Base-by-base conservation (phyloP, 2,329 filamentous ascomycete species). In the Gremmenia infestans region DNA sequence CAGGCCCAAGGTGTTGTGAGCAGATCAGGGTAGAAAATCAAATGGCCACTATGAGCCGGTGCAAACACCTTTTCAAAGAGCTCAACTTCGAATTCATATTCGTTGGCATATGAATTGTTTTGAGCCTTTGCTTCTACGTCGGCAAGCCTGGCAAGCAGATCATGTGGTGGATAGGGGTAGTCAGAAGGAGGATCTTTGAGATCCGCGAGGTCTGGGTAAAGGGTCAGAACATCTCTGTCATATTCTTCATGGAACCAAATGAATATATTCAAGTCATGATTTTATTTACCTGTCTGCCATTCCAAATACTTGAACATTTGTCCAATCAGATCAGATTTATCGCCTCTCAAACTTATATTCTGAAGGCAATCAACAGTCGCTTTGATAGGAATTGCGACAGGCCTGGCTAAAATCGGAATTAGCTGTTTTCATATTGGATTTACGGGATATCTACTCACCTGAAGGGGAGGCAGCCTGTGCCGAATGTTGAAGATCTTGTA, bases 21-120 rank as follows among this genome's bases (percentile, higher is more conserved):
- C 4, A 77, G 71, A 55, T 81, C 77, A 2, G 79, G 78, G 11
- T 75, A 67, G 62, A 76, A 83, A 1, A 72, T 70, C 49, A 85
- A 81, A 63, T 88, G 85, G 1, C 82, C 81, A 64, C 88, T 85
- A 60, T 87, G 81, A 2, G 81, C 79, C 1, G 73, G 72, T 25
- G 74, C 73, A 25, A 84, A 71, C 12, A 80, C 70, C 8, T 51
- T 51, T 25, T 73, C 68, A 52, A 78, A 77, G 2, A 88, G 72
- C 14, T 79, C 78, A 5, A 71, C 58, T 61, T 81, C 77, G 60
- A 82, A 81, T 8, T 80, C 75, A 64, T 77, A 81, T 60, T 82
- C 78, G 64, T 72, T 78, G 2, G 68, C 65, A 60, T 76, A 82
- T 3, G 66, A 66, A 7, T 72, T 72, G 4, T 65, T 65, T 7